Base-by-base conservation (phyloP, 2,329 filamentous ascomycete species). In the Tricladium varicosporioides region DNA sequence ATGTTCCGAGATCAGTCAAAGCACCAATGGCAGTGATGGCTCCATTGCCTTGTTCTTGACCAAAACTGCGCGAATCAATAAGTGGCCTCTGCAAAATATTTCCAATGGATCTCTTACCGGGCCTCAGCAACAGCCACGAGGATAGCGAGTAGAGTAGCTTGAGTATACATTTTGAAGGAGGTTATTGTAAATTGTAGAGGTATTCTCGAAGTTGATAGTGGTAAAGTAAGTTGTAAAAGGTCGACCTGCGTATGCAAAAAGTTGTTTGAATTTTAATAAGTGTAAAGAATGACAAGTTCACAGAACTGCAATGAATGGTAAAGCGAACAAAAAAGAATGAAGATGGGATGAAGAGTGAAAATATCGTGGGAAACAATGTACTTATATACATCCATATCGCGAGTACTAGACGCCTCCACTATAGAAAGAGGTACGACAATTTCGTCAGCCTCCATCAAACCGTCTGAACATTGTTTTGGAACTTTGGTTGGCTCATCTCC, bases 21-120 rank as follows among this genome's bases (percentile, higher is more conserved):
- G 76, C 77, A 48, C 72, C 70, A 61, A 88, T 80, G 56, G 78
- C 80, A 19, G 73, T 66, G 51, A 85, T 83, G 50, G 84, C 79
- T 45, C 76, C 64, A 53, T 64, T 59, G 32, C 58, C 64, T 65
- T 86, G 81, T 71, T 88, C 85, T 72, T 87, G 83, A 47, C 80
- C 80, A 70, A 88, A 88, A 63, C 85, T 66, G 47, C 36, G 18
- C 36, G 27, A 22, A 48, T 64, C 47, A 57, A 51, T 19, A 40
- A 44, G 36, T 31, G 44, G 5, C 10, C 10, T 54, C 19, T 14
- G 14, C n/a, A 18, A 10, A 3, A 31, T 14, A 14, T 18, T 19
- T 18, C 1, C 36, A 5, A n/a, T 14, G 44, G 14, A 42, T 18
- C 10, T 42, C 64, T 56, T 63, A 69, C 60, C 69, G 67, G 62